These are phyloP conservation scores for Herpetomonas muscarum DNA, from an alignment of 208 protist genomes.

Conservation along the genomic window DNA sequence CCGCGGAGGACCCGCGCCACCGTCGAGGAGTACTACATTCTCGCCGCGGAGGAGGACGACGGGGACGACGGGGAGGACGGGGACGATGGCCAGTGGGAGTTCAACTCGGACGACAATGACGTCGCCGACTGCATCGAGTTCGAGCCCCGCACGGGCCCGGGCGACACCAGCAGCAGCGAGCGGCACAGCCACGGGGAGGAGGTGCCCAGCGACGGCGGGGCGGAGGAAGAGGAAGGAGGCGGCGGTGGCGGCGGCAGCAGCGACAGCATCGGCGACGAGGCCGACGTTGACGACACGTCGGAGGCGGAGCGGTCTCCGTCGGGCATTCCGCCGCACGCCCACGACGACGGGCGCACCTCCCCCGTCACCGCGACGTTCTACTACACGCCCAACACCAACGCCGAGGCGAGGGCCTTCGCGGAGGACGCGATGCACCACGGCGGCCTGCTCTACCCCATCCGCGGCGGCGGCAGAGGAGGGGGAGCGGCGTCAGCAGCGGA, in stretches of 20 bases:
- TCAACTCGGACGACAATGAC: too few species aligned
- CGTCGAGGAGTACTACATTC: neutral
- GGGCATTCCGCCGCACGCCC: neutral
- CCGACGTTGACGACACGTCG: neutral
- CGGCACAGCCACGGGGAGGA: too few species aligned
- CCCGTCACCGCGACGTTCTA: slow-evolving; percentile 1
- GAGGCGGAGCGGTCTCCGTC: neutral
- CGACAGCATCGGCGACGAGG: neutral
- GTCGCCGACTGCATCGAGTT: too few species aligned
- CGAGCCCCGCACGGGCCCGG: too few species aligned
- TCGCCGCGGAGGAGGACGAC: neutral
- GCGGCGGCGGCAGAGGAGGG: neutral
- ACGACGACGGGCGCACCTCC: slow-evolving; percentile 1
- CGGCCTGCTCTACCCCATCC: slow-evolving; percentile 1
- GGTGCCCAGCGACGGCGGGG: too few species aligned
- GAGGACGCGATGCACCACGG: slow-evolving; percentile 11
- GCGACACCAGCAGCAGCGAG: too few species aligned
- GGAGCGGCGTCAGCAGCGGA: neutral
- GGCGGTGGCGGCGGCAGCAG: too few species aligned
- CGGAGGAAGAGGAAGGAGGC: too few species aligned
- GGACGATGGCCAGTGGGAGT: neutral
- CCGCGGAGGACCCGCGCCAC: too few species aligned
- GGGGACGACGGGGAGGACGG: slow-evolving; percentile 20
- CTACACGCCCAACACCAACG: slow-evolving; percentile 2
- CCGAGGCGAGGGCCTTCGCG: neutral